These are phyloP conservation scores for Kazachstania bromeliacearum DNA, from an alignment of 805 yeast genomes.

Conservation along the genomic window DNA sequence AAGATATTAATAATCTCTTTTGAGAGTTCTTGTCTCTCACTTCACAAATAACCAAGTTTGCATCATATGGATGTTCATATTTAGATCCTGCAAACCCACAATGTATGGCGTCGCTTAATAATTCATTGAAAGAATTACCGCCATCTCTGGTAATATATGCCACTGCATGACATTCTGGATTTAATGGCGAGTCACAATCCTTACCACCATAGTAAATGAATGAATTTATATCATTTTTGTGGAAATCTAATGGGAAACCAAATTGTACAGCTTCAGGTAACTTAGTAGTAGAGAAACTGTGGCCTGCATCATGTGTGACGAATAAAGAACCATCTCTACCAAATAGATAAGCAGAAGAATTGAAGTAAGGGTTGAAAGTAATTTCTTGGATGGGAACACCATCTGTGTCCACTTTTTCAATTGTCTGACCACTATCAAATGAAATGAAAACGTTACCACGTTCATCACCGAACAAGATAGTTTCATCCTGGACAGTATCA, in stretches of 20 bases:
- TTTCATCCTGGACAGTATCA: slow-evolving; percentile 44
- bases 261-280: slow-evolving; percentile 43
- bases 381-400: slow-evolving; percentile 42
- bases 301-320: slow-evolving; percentile 61
- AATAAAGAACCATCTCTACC: slow-evolving; percentile 44
- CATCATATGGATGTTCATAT: slow-evolving; percentile 36
- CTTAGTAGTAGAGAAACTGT: slow-evolving; percentile 36
- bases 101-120: slow-evolving; percentile 42
- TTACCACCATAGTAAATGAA: slow-evolving; percentile 64
- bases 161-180: slow-evolving; percentile 43
- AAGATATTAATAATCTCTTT: slow-evolving; percentile 33
- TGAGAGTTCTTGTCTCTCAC: slow-evolving; percentile 32
- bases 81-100: slow-evolving; percentile 63
- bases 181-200: slow-evolving; percentile 41
- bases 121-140: slow-evolving; percentile 51
- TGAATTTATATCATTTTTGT: slow-evolving; percentile 43
- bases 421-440: slow-evolving; percentile 53
- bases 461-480: slow-evolving; percentile 51
- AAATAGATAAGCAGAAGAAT: slow-evolving; percentile 29
- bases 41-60: slow-evolving; percentile 58
- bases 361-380: slow-evolving; percentile 45
- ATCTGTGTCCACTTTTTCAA: slow-evolving; percentile 32
- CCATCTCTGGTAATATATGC: slow-evolving; percentile 59
- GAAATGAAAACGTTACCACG: slow-evolving; percentile 51
- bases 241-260: slow-evolving; percentile 47